Evolutionary conservation across 139 green algal species (phyloP), one percentile per base, ranked within the genome.

Genomic region (Haematococcus lacustris): DNA sequence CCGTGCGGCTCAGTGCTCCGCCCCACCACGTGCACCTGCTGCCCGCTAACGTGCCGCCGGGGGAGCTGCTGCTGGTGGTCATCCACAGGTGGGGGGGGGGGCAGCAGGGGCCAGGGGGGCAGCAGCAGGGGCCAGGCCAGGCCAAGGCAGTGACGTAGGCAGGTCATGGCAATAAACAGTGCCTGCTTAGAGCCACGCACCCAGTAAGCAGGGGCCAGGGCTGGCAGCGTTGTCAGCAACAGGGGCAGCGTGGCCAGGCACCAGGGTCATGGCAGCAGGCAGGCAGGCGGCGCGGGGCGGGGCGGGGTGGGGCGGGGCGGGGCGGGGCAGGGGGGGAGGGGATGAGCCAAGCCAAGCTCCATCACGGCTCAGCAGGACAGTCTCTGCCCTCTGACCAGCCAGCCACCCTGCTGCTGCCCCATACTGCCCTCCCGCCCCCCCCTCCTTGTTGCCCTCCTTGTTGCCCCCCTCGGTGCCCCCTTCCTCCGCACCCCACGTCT

Each of bases 51-150:
- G 62, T 82, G 1, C 39, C 39, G 1, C 39, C 51, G 38, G 68
- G 71, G 33, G 66, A 86, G 73, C 69, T 88, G 66, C 69, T 86
- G 72, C 51, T 86, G 64, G 77, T 82, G 33, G 66, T 88, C n/a
- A 73, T 88, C 7, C 80, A 88, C 51, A 80, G 40, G 73, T 57
- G 25, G 66, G 74, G 68, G n/a, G n/a, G n/a, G n/a, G n/a, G n/a
- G n/a, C n/a, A n/a, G n/a, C n/a, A n/a, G n/a, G n/a, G n/a, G n/a
- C n/a, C n/a, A n/a, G 35, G 62, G 53, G 39, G 51, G 38, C 39
- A 39, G n/a, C 39, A 32, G 33, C 51, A 61, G 7, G 38, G n/a
- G n/a, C n/a, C n/a, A n/a, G n/a, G n/a, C n/a, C n/a, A n/a, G 28
- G 21, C 43, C 25, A 33, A 47, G 38, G 41, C n/a, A 9, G 28